A percentile compares a stretch with the other conserved stretches of the same genome.
These are phyloP conservation scores for Aulographum hederae DNA, from an alignment of 2,329 filamentous ascomycete genomes.

Conservation along the genomic window DNA sequence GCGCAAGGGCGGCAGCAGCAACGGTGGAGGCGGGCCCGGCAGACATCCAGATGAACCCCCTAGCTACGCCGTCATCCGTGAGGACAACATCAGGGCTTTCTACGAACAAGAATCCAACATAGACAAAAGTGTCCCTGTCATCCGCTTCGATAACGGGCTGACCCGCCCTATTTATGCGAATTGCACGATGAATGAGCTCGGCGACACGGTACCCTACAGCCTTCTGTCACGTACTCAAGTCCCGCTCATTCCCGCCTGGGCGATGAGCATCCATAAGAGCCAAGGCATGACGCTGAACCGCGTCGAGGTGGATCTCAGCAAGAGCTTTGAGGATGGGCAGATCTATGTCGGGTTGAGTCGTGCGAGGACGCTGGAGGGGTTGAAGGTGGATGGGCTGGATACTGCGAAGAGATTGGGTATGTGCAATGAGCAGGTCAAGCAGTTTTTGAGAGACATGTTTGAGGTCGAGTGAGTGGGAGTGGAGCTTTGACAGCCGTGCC, in stretches of 20 bases:
- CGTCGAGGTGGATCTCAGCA: conserved; percentile 34
- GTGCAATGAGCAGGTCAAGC: conserved; percentile 16
- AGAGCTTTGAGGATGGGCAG: conserved; percentile 38
- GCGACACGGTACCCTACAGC: conserved; percentile 26
- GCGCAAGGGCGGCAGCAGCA: conserved; percentile 9
- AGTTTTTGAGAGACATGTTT: conserved; percentile 14
- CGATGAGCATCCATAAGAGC: conserved; percentile 44
- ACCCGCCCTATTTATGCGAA: conserved; percentile 30
- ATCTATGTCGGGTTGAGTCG: conserved; percentile 45
- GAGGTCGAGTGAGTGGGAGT: conserved; percentile 2
- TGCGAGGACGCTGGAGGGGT: conserved; percentile 31
- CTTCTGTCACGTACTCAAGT: conserved; percentile 40
- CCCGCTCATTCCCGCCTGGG: conserved; percentile 41
- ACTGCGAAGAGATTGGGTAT: conserved; percentile 8
- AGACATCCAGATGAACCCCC: too few relatives aligned
- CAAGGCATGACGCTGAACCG: conserved; percentile 45
- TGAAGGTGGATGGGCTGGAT: conserved; percentile 22
- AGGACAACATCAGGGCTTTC: conserved; percentile 21
- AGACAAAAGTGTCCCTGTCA: conserved; percentile 28
- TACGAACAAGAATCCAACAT: conserved; percentile 12
- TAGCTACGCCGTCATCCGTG: conserved; percentile 19
- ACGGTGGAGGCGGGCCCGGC: conserved; percentile 12
- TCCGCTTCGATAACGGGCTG: conserved; percentile 32
- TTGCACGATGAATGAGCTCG: conserved; percentile 30
- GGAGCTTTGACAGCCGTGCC: too few relatives aligned